Base-by-base conservation (phyloP, 495 filamentous ascomycete species). In the Durotheca rogersii region DNA sequence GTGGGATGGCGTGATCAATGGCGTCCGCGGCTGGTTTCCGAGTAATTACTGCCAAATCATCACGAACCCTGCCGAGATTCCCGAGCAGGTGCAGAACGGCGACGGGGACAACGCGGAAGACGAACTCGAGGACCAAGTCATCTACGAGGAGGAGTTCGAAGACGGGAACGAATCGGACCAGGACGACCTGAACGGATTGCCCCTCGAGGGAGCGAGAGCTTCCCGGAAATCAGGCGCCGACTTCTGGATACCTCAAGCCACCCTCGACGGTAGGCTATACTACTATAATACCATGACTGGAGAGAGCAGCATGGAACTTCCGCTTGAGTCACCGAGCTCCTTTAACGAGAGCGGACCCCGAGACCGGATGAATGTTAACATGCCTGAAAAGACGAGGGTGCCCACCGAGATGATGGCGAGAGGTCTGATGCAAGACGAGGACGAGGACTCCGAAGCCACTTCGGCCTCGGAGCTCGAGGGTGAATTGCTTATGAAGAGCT, bases 211-310 rank as follows among this genome's bases (percentile, higher is more conserved):
- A 11, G 75, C 74, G 1, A 80, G 81, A 21, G 71, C 74, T 20
- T 80, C 74, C 37, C 84, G 87, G 47, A 85, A 88, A 68, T 91
- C 94, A 56, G 85, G 95, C 62, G 88, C 93, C 38, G 89, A 90
- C 40, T 97, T 93, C 66, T 98, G 93, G 93, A 96, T 98, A 60
- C 94, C 94, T 2, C 93, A 98, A 66, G 94, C 90, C 10, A 98
- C 94, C 3, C 84, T 89, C 0, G 89, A 96, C 65, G 93, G 93
- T 38, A 81, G 89, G 45, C 69, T 97, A n/a, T 97, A 90, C 65
- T 98, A 96, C 64, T 97, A 94, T 77, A 98, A 98, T 61, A 96
- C 90, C 4, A 81, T 95, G 66, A 98, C 93, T 0, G 89, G 90
- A 30, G 89, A 88, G 51, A 94, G 87, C 56, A 93, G 87, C 36